Base-by-base conservation (phyloP, 306 rosid species). In the Neltuma alba region DNA sequence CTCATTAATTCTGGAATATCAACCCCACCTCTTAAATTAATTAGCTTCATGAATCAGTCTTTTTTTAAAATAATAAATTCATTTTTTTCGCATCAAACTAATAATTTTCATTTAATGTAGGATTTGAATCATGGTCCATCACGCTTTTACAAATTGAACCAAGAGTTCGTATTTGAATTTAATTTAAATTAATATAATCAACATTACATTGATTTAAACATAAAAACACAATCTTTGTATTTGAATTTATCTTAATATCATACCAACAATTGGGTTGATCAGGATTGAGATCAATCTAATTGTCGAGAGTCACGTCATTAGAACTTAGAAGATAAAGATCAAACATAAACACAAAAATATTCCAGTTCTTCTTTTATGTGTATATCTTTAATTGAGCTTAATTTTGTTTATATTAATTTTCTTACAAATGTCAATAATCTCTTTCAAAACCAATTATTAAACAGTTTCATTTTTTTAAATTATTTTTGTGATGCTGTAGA, bases 11-110 rank as follows among this genome's bases (percentile, higher is more conserved):
- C 41, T 34, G 67, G 77, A 66, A 40, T 16, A 50, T 60, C 83
- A 82, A 82, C 62, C 75, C 62, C 73, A 63, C 78, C 18, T 64
- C 38, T 77, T 47, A 10, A 10, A 82, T 52, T 45, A 14, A n/a
- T n/a, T 52, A 0, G 58, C 83, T 64, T 61, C 36, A 30, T 38
- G 78, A 75, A 77, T 80, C 84, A 82, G 81, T 44, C 21, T 36
- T 8, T 54, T 4, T n/a, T 47, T 15, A 1, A n/a, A n/a, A n/a
- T n/a, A n/a, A n/a, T n/a, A n/a, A 13, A 6, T 50, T 52, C 3
- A 54, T 52, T 20, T n/a, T 50, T 5, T 20, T 50, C 15, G 27
- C 27, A 2, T 9, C 21, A n/a, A 20, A 52, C 58, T n/a, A 52
- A 52, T 52, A 7, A 9, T n/a, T 54, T 54, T 21, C 30, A 21